A percentile compares a stretch with the other conserved stretches of the same genome.
phyloP scores from a whole-genome alignment of 2,329 filamentous ascomycete species.

The Dactylellina cionopaga region DNA sequence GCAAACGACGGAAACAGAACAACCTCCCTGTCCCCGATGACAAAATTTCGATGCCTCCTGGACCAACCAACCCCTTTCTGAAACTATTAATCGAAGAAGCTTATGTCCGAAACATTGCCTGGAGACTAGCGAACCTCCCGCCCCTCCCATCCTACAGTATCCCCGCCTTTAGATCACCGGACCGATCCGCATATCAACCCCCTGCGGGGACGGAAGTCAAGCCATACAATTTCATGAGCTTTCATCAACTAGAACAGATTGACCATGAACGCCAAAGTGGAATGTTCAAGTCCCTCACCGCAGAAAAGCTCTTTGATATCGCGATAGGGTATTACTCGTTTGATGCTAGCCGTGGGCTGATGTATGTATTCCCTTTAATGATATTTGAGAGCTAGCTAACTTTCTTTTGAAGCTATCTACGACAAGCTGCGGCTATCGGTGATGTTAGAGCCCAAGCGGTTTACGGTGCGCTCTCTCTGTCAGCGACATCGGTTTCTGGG shows the following conservation, averaged over 20 bases:
- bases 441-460: constrained; percentile 44
- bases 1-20: background rate
- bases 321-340: constrained; percentile 45
- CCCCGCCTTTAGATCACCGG: constrained; percentile 25
- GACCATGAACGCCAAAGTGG: constrained; percentile 40
- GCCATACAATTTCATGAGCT: constrained; percentile 25
- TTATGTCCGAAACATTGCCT: constrained; percentile 32
- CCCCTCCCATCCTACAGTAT: constrained; percentile 15
- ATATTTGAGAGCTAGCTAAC: background rate
- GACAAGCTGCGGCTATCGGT: constrained; percentile 28
- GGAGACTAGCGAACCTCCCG: constrained; percentile 10
- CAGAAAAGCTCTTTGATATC: constrained; percentile 38
- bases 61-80: constrained; percentile 23
- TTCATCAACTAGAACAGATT: constrained; percentile 31
- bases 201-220: background rate
- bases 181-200: constrained; percentile 6
- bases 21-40: background rate
- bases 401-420: constrained; percentile 8
- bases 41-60: too few relatives aligned
- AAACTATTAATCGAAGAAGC: constrained; percentile 35
- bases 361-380: constrained; percentile 5
- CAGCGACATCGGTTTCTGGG: background rate
- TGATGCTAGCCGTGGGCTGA: constrained; percentile 22
- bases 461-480: constrained; percentile 13
- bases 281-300: constrained; percentile 22